Conservation (phyloP, 2,329 filamentous ascomycete genomes). For the Bertia moriformis region DNA sequence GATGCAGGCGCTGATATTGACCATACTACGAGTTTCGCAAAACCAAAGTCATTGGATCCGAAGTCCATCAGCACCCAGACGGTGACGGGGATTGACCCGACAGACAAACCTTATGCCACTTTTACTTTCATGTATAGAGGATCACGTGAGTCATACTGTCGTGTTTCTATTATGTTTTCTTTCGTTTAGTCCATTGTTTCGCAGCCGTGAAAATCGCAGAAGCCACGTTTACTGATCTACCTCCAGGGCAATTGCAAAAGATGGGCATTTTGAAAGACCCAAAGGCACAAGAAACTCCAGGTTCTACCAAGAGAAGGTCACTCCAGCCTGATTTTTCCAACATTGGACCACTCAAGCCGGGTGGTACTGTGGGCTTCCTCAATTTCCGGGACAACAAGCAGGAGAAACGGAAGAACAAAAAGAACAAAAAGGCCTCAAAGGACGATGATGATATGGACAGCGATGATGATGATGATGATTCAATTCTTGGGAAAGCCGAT, state of each 20-base stretch:
- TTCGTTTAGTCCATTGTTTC: neutral
- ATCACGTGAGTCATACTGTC: slow-evolving; percentile 56
- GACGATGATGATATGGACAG: slow-evolving; percentile 56
- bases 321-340: slow-evolving; percentile 73
- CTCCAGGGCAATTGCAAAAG: slow-evolving; percentile 77
- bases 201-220: neutral
- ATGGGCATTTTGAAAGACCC: slow-evolving; percentile 72
- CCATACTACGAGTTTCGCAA: slow-evolving; percentile 94
- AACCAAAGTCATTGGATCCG: slow-evolving; percentile 87
- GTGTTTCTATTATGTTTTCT: neutral
- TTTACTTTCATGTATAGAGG: slow-evolving; percentile 98
- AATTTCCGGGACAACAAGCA: slow-evolving; percentile 57
- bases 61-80: slow-evolving; percentile 98
- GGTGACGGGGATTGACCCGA: slow-evolving; percentile 92
- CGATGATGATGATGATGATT: slow-evolving; percentile 44
- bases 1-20: slow-evolving; percentile 57
- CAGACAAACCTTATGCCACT: slow-evolving; percentile 86
- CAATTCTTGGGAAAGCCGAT: slow-evolving; percentile 48
- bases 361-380: slow-evolving; percentile 80
- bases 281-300: slow-evolving; percentile 48
- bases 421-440: slow-evolving; percentile 52
- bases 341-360: slow-evolving; percentile 68
- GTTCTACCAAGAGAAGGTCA: slow-evolving; percentile 62
- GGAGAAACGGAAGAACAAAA: slow-evolving; percentile 41
- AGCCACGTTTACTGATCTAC: slow-evolving; percentile 7